Evolutionary conservation across 106 monocot genomes (phyloP).

Genomic region (Dioscorea alata): DNA sequence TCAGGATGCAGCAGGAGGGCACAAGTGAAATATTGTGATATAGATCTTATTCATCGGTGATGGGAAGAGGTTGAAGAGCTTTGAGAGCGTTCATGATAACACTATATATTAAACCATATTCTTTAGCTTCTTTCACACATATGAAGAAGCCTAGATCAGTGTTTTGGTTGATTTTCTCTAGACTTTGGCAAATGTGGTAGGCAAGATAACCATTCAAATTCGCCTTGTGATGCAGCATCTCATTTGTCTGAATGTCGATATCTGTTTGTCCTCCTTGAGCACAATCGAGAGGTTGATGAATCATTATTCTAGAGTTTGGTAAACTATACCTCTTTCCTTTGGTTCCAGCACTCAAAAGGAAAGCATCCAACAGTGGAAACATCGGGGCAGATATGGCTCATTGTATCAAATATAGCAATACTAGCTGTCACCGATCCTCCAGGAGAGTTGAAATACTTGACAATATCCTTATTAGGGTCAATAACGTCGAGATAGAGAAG

Average conservation of each 20-base stretch:
- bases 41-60: slow-evolving; percentile 16
- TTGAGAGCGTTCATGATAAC: slow-evolving; percentile 88
- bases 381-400: slow-evolving; percentile 91
- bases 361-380: slow-evolving; percentile 95
- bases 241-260: slow-evolving; percentile 93
- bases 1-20: too few species aligned
- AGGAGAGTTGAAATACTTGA: slow-evolving; percentile 98
- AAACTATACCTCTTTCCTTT: slow-evolving; percentile 95
- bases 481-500: slow-evolving; percentile 90
- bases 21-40: too few species aligned
- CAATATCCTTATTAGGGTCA: slow-evolving; percentile 94
- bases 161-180: slow-evolving; percentile 82
- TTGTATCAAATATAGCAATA: slow-evolving; percentile 97
- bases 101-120: slow-evolving; percentile 87
- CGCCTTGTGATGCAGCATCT: slow-evolving; percentile 92
- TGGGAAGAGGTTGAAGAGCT: slow-evolving; percentile 67
- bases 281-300: slow-evolving; percentile 95
- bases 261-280: slow-evolving; percentile 89
- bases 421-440: slow-evolving; percentile 99
- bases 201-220: slow-evolving; percentile 89
- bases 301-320: slow-evolving; percentile 98
- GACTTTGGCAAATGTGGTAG: slow-evolving; percentile 79
- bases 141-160: slow-evolving; percentile 94
- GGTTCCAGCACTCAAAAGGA: slow-evolving; percentile 74
- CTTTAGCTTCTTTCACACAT: slow-evolving; percentile 97